Percentiles rank a stretch among this genome's conserved stretches.
phyloP scores from a whole-genome alignment of 176 grass and related monocot genomes.

The Rhynchospora breviuscula region DNA sequence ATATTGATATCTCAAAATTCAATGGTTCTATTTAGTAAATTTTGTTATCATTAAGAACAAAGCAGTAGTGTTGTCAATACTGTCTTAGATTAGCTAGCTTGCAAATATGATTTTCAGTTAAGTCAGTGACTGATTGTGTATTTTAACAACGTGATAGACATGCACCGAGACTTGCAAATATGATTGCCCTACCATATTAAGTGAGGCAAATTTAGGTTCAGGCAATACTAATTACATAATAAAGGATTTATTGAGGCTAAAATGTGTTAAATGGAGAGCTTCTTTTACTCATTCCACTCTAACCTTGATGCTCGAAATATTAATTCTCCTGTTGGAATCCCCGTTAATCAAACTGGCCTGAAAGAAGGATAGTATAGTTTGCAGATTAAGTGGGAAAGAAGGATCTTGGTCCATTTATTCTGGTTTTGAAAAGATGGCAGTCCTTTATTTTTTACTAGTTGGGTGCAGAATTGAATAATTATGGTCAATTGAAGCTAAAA shows the following conservation, averaged over 20 bases:
- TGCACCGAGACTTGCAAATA: neutral
- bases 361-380: too few relatives aligned
- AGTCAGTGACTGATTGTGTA: neutral
- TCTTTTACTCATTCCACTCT: too few relatives aligned
- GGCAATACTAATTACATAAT: neutral
- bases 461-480: constrained; percentile 5
- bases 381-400: neutral
- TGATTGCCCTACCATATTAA: neutral
- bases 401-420: neutral
- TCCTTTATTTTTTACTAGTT: neutral
- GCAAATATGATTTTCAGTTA: neutral
- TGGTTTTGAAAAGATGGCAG: neutral
- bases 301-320: too few relatives aligned
- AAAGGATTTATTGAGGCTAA: neutral
- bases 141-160: neutral
- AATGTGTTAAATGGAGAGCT: neutral
- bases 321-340: too few relatives aligned
- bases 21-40: too few relatives aligned
- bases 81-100: neutral
- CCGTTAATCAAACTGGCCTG: too few relatives aligned
- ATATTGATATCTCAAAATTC: too few relatives aligned
- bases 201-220: neutral
- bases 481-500: neutral
- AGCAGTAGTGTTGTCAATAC: neutral
- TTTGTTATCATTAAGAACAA: too few relatives aligned